Percentiles rank a stretch among this genome's conserved stretches.
Evolutionary conservation across 192 early-diverging fungal genomes (phyloP).

Genomic region (Oehlia diaphana): DNA sequence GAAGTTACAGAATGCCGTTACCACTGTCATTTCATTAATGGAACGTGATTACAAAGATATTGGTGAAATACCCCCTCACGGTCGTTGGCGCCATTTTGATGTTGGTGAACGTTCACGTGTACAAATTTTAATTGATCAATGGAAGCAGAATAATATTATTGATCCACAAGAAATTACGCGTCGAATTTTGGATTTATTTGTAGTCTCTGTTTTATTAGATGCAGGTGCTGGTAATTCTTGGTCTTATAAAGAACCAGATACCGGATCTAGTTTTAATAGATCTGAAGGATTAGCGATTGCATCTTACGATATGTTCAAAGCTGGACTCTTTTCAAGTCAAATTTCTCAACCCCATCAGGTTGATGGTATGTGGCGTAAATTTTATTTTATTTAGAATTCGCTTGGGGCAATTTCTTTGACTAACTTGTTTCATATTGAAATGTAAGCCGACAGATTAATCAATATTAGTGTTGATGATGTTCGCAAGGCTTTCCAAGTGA

Average conservation of each 20-base stretch:
- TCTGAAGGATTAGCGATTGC: conserved; percentile 90
- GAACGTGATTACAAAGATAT: conserved; percentile 68
- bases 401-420: too few relatives aligned
- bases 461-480: conserved; percentile 54
- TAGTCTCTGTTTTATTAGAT: conserved; percentile 89
- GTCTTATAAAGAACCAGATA: conserved; percentile 61
- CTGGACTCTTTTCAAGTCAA: conserved; percentile 72
- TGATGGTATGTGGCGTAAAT: conserved; percentile 55
- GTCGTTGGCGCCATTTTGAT: conserved; percentile 86
- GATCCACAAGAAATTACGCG: conserved; percentile 57
- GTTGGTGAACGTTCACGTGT: conserved; percentile 48
- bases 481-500: conserved; percentile 75
- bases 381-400: conserved; percentile 17
- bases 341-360: conserved; percentile 60
- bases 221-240: conserved; percentile 88
- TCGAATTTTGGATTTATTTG: conserved; percentile 79
- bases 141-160: conserved; percentile 43
- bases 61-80: conserved; percentile 78
- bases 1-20: conserved; percentile 66
- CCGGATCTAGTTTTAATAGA: conserved; percentile 53
- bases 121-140: conserved; percentile 47
- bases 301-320: conserved; percentile 79
- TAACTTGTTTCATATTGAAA: neutral
- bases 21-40: conserved; percentile 66
- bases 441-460: conserved; percentile 52